Conservation (phyloP, 495 filamentous ascomycete genomes). For the Penicillium turbatum region DNA sequence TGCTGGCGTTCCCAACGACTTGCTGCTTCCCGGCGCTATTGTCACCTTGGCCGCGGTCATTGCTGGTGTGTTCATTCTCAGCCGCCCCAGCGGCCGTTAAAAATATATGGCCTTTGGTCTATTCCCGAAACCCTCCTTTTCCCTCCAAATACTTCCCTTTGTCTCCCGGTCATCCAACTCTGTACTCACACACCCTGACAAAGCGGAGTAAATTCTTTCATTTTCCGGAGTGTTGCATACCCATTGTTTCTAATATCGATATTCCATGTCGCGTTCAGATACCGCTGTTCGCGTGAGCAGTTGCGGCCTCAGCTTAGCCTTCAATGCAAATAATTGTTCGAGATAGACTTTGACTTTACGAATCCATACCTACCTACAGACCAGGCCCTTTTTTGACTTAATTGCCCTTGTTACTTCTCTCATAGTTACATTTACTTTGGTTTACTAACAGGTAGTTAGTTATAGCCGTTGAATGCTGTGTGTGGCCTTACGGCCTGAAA, state of each 20-base stretch:
- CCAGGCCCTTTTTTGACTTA: background rate
- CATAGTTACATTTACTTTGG: background rate
- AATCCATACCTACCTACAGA: background rate
- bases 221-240: constrained; percentile 16
- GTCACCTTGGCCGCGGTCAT: constrained; percentile 94
- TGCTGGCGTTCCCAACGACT: constrained; percentile 88
- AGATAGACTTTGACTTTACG: background rate
- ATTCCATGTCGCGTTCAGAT: constrained; percentile 28
- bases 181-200: constrained; percentile 10
- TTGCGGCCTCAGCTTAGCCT: constrained; percentile 25
- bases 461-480: too few species aligned
- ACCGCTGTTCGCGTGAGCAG: constrained; percentile 29
- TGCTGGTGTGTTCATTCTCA: constrained; percentile 86
- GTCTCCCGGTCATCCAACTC: constrained; percentile 15
- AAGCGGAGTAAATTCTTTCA: constrained; percentile 1
- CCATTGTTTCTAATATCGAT: constrained; percentile 30
- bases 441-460: too few species aligned
- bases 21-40: constrained; percentile 89
- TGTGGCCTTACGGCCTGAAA: constrained; percentile 2
- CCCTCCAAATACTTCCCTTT: constrained; percentile 13
- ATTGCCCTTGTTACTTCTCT: background rate
- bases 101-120: constrained; percentile 10
- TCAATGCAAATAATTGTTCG: constrained; percentile 29
- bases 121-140: constrained; percentile 11
- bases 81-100: constrained; percentile 67